Evolutionary conservation across 306 rosid species (phyloP).

Genomic region (Cucurbita moschata): DNA sequence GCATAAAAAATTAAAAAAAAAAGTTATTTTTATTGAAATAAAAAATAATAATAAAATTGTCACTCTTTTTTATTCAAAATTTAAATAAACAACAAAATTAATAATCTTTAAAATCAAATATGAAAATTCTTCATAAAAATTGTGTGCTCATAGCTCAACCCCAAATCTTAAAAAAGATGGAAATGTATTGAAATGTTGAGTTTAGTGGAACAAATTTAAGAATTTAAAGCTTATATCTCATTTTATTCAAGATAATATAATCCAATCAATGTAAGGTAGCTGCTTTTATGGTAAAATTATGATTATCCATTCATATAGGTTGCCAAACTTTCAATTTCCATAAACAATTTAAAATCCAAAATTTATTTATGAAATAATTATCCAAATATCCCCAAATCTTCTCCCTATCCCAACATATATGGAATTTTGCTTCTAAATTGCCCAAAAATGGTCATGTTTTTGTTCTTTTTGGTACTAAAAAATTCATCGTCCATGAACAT

Average conservation of each 20-base stretch:
- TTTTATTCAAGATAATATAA: not conserved
- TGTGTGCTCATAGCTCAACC: not conserved
- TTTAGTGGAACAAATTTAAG: not conserved
- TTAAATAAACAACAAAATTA: not conserved
- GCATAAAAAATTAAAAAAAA: too few relatives aligned
- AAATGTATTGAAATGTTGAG: too few relatives aligned
- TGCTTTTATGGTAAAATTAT: not conserved
- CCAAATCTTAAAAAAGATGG: not conserved
- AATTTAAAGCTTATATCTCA: too few relatives aligned
- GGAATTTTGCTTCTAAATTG: not conserved
- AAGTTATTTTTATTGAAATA: too few relatives aligned
- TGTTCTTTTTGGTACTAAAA: not conserved
- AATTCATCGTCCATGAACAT: not conserved
- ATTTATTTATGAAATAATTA: not conserved
- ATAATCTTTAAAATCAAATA: not conserved
- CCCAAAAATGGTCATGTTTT: not conserved
- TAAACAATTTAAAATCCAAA: not conserved
- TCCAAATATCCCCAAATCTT: not conserved
- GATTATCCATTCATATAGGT: not conserved
- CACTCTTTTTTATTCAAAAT: not conserved
- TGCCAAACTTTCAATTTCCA: not conserved
- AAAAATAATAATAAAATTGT: too few relatives aligned
- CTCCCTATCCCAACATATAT: not conserved
- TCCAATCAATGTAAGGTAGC: not conserved
- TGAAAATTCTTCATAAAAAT: not conserved